A percentile compares a stretch with the other conserved stretches of the same genome.
phyloP scores from a whole-genome alignment of 2,329 filamentous ascomycete species.

The Coniochaeta sp. region DNA sequence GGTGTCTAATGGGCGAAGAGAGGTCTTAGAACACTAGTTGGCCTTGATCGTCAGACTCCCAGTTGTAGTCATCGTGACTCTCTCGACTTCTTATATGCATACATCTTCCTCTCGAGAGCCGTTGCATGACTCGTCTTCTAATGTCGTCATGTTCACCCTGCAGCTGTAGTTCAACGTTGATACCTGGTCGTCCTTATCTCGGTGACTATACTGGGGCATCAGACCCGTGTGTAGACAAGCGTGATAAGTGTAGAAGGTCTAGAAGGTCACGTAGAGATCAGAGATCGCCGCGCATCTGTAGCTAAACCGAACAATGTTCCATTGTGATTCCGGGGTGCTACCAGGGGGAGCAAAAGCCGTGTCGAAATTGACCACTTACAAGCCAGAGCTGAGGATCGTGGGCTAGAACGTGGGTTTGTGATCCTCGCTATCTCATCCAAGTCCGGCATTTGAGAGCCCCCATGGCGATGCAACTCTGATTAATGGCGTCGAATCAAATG shows the following conservation, averaged over 20 bases:
- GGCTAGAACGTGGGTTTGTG: background rate
- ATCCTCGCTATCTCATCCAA: background rate
- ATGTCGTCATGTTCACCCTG: background rate
- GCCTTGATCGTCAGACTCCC: background rate
- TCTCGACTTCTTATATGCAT: background rate
- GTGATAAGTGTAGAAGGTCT: background rate
- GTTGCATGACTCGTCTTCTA: too few relatives aligned
- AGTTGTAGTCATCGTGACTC: background rate
- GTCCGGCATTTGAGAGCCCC: background rate
- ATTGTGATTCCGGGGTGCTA: background rate
- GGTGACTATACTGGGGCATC: background rate
- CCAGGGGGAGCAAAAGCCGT: background rate
- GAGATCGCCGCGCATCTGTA: background rate
- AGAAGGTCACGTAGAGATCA: background rate
- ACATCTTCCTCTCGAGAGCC: background rate
- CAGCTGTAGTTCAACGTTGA: background rate
- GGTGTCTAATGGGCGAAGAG: too few relatives aligned
- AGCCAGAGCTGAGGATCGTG: background rate
- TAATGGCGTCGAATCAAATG: background rate
- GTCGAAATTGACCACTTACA: background rate
- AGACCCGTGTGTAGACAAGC: background rate
- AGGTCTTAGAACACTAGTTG: background rate
- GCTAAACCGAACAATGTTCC: background rate
- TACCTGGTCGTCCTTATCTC: background rate
- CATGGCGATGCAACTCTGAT: background rate